phyloP scores from a whole-genome alignment of 768 basidiomycete genomes.

The Lentinula raphanica region DNA sequence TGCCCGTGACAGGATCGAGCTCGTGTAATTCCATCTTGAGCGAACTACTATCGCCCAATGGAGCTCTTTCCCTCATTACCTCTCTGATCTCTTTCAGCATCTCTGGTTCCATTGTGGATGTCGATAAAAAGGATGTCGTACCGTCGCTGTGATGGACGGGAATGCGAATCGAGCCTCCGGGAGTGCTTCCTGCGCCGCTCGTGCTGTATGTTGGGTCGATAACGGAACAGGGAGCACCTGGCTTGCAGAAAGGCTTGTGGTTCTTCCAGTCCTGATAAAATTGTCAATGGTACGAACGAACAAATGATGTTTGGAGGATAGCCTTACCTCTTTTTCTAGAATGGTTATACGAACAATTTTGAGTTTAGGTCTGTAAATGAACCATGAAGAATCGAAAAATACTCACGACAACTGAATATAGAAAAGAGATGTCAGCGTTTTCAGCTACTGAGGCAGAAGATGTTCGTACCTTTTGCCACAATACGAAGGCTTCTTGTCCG shows the following conservation, averaged over 20 bases:
- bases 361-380: too few relatives aligned
- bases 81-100: conserved; percentile 22
- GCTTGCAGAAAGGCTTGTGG: conserved; percentile 30
- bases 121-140: conserved; percentile 17
- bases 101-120: conserved; percentile 23
- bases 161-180: conserved; percentile 17
- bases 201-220: conserved; percentile 12
- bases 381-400: not conserved
- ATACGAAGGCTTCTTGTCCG: conserved; percentile 27
- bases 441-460: not conserved
- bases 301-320: too few relatives aligned
- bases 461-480: conserved; percentile 28
- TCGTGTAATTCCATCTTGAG: not conserved
- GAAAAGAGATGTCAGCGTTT: not conserved
- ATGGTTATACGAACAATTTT: too few relatives aligned
- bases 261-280: conserved; percentile 25
- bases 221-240: conserved; percentile 26
- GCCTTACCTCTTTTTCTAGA: conserved; percentile 5
- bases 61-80: not conserved
- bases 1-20: too few relatives aligned
- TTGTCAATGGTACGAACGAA: too few relatives aligned
- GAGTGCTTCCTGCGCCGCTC: not conserved
- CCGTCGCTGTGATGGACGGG: conserved; percentile 22
- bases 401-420: conserved; percentile 11
- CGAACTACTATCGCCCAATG: not conserved